Base-by-base conservation (phyloP, 2,329 filamentous ascomycete genomes). In the Elsinoe batatas region DNA sequence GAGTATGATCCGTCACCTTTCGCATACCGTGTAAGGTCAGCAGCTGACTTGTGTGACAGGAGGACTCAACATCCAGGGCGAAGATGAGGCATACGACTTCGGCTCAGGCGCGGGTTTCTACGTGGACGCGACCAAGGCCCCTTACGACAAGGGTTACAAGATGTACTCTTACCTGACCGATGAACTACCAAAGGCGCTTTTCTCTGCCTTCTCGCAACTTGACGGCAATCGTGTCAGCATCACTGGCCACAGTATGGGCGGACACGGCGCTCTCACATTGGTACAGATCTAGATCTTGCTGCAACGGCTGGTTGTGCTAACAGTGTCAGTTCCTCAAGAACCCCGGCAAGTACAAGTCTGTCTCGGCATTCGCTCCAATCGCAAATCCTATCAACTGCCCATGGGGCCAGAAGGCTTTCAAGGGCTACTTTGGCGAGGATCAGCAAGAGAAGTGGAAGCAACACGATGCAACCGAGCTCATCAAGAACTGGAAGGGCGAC, bases 381-480 rank as follows among this genome's bases (percentile, higher is more conserved):
- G 72, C 83, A 51, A 97, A 97, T 75, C 93, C 91, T 0, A 77
- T 78, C 59, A 82, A 84, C 62, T 94, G 88, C 65, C 88, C 88
- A 1, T 98, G 93, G 93, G 93, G 93, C 30, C 79, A 95, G 71
- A 98, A 98, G 79, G 93, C 93, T 0, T 97, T 98, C 69, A 73
- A 73, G 26, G 91, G 93, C 5, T 98, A 98, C 74, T 80, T 98
- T 44, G 91, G 93, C 15, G 81, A 81, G 44, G 74, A 79, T 13
- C 79, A 90, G 60, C 78, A 80, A 65, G 79, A 82, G 59, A 83
- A 80, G 71, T 97, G 93, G 89, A 86, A 85, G 70, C 81, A 84
- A 71, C 88, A 96, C 69, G 93, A 98, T 69, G 89, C 93, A 4
- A 94, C 91, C 0, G 91, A 96, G 76, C 77, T 98, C 53, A 74